These are phyloP conservation scores for Teratosphaeria gauchensis DNA, from an alignment of 2,329 filamentous ascomycete species.

Conservation along the genomic window DNA sequence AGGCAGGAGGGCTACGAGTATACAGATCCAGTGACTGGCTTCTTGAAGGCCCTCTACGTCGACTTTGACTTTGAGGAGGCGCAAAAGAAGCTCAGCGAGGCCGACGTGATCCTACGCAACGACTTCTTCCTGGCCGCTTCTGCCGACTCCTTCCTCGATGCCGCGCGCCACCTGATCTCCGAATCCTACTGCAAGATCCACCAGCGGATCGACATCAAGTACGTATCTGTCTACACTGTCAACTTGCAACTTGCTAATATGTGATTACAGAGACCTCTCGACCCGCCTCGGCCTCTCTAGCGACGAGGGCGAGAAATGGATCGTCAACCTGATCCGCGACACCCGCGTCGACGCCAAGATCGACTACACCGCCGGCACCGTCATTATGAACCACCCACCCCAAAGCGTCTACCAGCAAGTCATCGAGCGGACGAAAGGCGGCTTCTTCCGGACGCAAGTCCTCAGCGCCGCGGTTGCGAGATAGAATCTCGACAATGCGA, in stretches of 20 bases:
- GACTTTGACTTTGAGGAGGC: conserved; percentile 97
- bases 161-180: conserved; percentile 90
- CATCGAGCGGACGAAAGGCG: conserved; percentile 97
- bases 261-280: conserved; percentile 60
- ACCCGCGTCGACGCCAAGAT: conserved; percentile 98
- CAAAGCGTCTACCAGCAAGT: conserved; percentile 99
- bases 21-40: conserved; percentile 88
- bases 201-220: conserved; percentile 93
- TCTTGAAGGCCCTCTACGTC: conserved; percentile 91
- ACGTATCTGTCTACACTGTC: conserved; percentile 20
- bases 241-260: too few species aligned
- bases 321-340: conserved; percentile 97
- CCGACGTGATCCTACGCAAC: conserved; percentile 80
- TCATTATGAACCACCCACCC: conserved; percentile 98
- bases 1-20: conserved; percentile 98
- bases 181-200: conserved; percentile 99
- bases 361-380: conserved; percentile 96
- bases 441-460: conserved; percentile 97
- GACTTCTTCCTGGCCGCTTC: conserved; percentile 92
- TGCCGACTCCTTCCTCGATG: conserved; percentile 83
- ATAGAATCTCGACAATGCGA: conserved; percentile 15
- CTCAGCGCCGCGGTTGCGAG: conserved; percentile 53
- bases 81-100: conserved; percentile 73
- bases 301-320: conserved; percentile 99
- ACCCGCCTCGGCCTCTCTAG: conserved; percentile 81